Percentiles rank a stretch among this genome's conserved stretches.
These are phyloP conservation scores for Hypoxylon sp. DNA, from an alignment of 2,329 filamentous ascomycete genomes.

Conservation along the genomic window DNA sequence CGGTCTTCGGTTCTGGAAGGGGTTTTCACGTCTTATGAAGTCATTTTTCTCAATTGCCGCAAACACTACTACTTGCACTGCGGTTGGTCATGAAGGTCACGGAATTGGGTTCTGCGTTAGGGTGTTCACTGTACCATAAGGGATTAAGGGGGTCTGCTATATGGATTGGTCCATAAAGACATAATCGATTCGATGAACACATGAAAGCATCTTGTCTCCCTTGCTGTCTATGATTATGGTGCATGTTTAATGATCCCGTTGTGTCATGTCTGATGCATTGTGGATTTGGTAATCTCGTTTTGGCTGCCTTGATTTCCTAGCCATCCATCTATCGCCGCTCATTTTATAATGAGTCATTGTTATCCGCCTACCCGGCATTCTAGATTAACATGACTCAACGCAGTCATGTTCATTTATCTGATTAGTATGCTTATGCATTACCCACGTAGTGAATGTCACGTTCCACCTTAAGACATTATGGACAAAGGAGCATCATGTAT, in stretches of 20 bases:
- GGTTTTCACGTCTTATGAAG: conserved; percentile 56
- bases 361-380: not conserved
- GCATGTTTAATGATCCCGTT: not conserved
- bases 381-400: not conserved
- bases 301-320: not conserved
- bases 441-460: not conserved
- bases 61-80: conserved; percentile 43
- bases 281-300: not conserved
- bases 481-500: too few species aligned
- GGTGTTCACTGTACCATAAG: conserved; percentile 58
- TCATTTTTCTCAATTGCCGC: conserved; percentile 54
- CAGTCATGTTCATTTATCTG: not conserved
- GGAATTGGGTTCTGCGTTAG: conserved; percentile 55
- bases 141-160: conserved; percentile 50
- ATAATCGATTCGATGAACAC: conserved; percentile 54
- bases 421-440: not conserved
- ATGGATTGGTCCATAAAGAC: conserved; percentile 52
- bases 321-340: not conserved
- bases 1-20: conserved; percentile 37
- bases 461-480: too few species aligned
- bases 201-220: conserved; percentile 27
- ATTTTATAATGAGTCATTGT: not conserved
- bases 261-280: not conserved
- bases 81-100: conserved; percentile 57
- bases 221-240: not conserved